phyloP scores from a whole-genome alignment of 2,329 filamentous ascomycete genomes.

The Aspergillus caelatus region DNA sequence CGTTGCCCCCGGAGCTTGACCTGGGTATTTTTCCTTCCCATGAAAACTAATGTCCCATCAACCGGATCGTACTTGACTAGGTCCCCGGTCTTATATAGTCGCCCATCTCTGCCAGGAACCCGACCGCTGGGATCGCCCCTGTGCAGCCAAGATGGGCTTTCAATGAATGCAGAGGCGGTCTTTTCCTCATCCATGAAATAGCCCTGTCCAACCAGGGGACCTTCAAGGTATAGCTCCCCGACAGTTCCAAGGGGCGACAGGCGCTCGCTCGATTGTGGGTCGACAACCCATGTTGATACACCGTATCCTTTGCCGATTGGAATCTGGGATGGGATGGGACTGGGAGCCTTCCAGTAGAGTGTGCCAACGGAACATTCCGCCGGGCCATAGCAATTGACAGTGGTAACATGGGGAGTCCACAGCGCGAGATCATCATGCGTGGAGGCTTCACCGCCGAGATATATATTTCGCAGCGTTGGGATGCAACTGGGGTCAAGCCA shows the following conservation, averaged over 20 bases:
- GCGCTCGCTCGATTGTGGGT: slow-evolving; percentile 25
- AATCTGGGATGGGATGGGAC: background rate
- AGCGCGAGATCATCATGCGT: background rate
- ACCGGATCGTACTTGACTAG: slow-evolving; percentile 27
- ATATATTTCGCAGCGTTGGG: background rate
- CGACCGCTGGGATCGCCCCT: background rate
- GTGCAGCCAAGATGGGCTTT: slow-evolving; percentile 23
- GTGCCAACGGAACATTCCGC: background rate
- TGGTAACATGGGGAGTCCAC: background rate
- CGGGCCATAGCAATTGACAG: background rate
- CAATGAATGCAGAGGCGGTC: slow-evolving; percentile 26
- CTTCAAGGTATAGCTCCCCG: slow-evolving; percentile 50
- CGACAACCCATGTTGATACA: slow-evolving; percentile 34
- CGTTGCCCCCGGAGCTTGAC: slow-evolving; percentile 31
- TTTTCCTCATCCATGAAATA: slow-evolving; percentile 38
- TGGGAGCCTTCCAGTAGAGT: background rate
- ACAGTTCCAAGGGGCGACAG: slow-evolving; percentile 42
- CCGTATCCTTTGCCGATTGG: slow-evolving; percentile 21
- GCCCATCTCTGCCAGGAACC: slow-evolving; percentile 1
- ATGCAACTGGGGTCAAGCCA: background rate
- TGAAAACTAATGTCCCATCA: slow-evolving; percentile 19
- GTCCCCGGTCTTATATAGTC: slow-evolving; percentile 39
- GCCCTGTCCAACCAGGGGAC: slow-evolving; percentile 43
- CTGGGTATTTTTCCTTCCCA: slow-evolving; percentile 24
- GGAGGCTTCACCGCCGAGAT: background rate